phyloP scores from a whole-genome alignment of 2,329 filamentous ascomycete species.

The Amylocarpus encephaloides region DNA sequence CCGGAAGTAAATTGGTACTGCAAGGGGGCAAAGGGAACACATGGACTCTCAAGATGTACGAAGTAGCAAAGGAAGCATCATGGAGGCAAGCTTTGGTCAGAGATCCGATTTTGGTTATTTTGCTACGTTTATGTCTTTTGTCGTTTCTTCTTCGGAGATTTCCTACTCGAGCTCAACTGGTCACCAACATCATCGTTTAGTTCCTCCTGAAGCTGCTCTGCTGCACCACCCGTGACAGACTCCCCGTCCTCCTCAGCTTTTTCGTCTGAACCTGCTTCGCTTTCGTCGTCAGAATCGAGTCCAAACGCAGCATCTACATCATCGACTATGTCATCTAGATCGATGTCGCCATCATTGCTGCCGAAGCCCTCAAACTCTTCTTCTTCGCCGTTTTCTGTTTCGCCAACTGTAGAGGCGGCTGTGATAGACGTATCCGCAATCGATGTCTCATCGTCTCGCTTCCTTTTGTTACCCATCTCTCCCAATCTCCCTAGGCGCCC shows the following conservation, averaged over 20 bases:
- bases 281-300: constrained; percentile 32
- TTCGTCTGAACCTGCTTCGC: constrained; percentile 36
- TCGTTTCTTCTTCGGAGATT: constrained; percentile 28
- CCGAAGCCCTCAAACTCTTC: constrained; percentile 45
- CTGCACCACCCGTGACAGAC: constrained; percentile 23
- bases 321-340: constrained; percentile 24
- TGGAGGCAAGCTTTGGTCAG: background rate
- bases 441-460: constrained; percentile 46
- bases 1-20: too few relatives aligned
- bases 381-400: constrained; percentile 14
- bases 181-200: constrained; percentile 19
- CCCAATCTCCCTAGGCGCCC: constrained; percentile 74
- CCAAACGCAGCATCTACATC: constrained; percentile 30
- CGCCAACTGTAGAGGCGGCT: constrained; percentile 28
- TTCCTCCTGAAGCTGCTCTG: constrained; percentile 29
- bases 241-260: constrained; percentile 37
- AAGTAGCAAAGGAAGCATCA: too few relatives aligned
- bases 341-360: constrained; percentile 34
- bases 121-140: constrained; percentile 26
- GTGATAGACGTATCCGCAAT: constrained; percentile 36
- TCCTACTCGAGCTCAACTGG: constrained; percentile 13
- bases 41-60: too few relatives aligned
- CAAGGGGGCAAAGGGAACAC: too few relatives aligned
- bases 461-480: constrained; percentile 81
- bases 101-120: constrained; percentile 6